Base-by-base conservation (phyloP, 192 early-diverging fungal species). In the Gaertneriomyces sp. region DNA sequence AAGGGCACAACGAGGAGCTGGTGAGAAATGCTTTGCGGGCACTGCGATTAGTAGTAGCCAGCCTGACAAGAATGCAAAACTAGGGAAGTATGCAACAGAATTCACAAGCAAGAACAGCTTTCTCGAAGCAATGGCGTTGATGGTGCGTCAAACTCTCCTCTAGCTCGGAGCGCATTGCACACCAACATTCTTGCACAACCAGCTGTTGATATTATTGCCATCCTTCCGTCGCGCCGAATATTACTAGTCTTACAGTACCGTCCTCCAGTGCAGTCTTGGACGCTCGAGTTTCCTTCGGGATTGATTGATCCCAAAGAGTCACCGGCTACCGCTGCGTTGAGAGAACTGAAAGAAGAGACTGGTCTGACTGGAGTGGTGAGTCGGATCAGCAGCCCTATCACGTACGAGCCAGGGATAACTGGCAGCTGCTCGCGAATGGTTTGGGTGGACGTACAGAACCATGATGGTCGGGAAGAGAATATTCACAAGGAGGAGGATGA, bases 371-470 rank as follows among this genome's bases (percentile, higher is more conserved):
- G 58, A 4, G 45, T 42, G 7, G 25, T 62, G 8, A 25, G 14
- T 16, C 4, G 14, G 11, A 45, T 67, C 7, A 51, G 53, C 12
- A 53, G 64, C 25, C 52, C 60, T 39, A 58, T 67, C 14, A 45
- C 71, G 5, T 73, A 73, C 43, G 71, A 73, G 54, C 71, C 71
- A 33, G 64, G 64, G 38, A 67, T 73, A 12, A 73, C 64, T n/a
- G 41, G 49, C 49, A 56, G 59, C 41, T 73, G 71, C 53, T 54
- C 64, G n/a, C 39, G 45, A 0, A 43, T 67, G 14, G 71, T 62
- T 16, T 12, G 8, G 4, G 64, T 54, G 7, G 43, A 52, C 17
- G 63, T 72, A 54, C 25, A 33, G 25, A 33, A 33, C 25, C 25
- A 33, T 33, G 25, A 33, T 33, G 25, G 25, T 33, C 2, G 25